Evolutionary conservation across 768 basidiomycete species (phyloP).

Genomic region (Boletus subcaerulescens): DNA sequence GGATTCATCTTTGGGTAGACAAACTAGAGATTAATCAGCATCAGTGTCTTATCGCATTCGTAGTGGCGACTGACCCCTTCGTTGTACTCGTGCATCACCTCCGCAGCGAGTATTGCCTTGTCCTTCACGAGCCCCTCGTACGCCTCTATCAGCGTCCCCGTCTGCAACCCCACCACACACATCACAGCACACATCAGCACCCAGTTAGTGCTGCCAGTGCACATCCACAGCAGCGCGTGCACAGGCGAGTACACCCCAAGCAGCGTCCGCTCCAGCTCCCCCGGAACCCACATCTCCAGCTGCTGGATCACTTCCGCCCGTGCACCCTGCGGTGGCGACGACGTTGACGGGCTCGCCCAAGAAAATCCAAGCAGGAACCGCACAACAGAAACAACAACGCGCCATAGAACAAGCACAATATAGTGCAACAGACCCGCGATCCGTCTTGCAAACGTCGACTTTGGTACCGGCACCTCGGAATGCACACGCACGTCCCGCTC

Average conservation of each 20-base stretch:
- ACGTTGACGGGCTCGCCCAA: constrained; percentile 38
- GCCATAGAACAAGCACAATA: constrained; percentile 44
- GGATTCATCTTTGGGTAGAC: constrained; percentile 81
- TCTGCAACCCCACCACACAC: constrained; percentile 64
- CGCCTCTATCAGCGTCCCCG: constrained; percentile 33
- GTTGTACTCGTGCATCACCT: constrained; percentile 85
- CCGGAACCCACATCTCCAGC: constrained; percentile 76
- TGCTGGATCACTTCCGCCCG: constrained; percentile 63
- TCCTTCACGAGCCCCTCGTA: constrained; percentile 73
- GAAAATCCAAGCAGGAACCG: constrained; percentile 66
- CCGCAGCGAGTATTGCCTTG: constrained; percentile 67
- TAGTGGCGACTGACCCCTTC: constrained; percentile 51
- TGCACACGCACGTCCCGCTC: constrained; percentile 15
- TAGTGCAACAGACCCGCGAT: constrained; percentile 29
- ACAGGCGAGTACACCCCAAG: constrained; percentile 78
- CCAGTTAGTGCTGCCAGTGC: constrained; percentile 72
- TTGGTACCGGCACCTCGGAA: constrained; percentile 37
- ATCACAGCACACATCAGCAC: constrained; percentile 67
- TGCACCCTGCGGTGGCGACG: constrained; percentile 33
- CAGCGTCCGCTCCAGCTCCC: constrained; percentile 63
- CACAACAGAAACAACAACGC: constrained; percentile 52
- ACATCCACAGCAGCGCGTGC: constrained; percentile 72
- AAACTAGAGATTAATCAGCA: constrained; percentile 47
- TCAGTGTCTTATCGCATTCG: not conserved
- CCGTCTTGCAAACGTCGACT: constrained; percentile 46